Base-by-base conservation (phyloP, 805 yeast genomes). In the Saccharomyces jurei region DNA sequence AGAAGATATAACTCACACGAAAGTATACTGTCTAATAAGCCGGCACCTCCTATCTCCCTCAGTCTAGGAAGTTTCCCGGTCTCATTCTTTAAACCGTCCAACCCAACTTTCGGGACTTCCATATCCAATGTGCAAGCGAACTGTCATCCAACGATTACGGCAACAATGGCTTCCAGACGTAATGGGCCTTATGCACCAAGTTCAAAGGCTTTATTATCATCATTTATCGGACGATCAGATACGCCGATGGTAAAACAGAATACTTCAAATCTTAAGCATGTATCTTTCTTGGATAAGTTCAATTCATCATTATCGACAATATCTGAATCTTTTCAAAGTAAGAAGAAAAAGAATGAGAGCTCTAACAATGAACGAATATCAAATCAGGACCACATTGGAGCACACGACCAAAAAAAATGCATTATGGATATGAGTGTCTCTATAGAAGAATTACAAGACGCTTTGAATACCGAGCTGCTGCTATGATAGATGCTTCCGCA, bases 1-100 rank as follows among this genome's bases (percentile, higher is more conserved):
- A 52, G 71, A 55, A 63, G 66, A 41, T 69, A 58, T 48, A 67
- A 67, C 46, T 69, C 73, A 2, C 69, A 68, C 53, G 72, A 69
- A 51, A 68, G 73, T 55, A 60, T 68, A 10, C 50, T 69, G 17
- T 68, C 71, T 2, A 36, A 36, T 17, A 36, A 36, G 9, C 44
- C 44, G 8, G 44, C 25, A 6, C 44, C 44, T 13, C 2, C 13
- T 17, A 36, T 17, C 25, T 36, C 44, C 9, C 44, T 17, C 25
- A n/a, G 11, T 9, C 2, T 36, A 17, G 44, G 44, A n/a, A 17
- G 44, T 36, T 36, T 36, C 4, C 17, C 36, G 17, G 36, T 4
- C 44, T 17, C 44, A 36, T 36, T 36, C 25, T 36, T 17, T 6
- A 36, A 17, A 17, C 44, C 44, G 17, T 36, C 44, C 4, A n/a